Base-by-base conservation (phyloP, 2,329 filamentous ascomycete genomes). In the Cladosporium sp. region DNA sequence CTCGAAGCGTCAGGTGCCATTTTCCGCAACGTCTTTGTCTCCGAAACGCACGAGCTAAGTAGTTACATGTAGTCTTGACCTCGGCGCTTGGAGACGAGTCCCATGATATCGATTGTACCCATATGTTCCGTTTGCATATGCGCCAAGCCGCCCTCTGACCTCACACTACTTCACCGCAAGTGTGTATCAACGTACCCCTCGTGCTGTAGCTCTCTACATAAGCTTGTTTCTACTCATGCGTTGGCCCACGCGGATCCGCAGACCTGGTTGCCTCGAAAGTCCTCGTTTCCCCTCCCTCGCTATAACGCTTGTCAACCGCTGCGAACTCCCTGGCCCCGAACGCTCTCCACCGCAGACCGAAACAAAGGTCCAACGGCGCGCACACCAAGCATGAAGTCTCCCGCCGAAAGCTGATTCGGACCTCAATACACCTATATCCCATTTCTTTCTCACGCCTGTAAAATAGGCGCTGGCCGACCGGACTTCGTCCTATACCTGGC, bases 381-480 rank as follows among this genome's bases (percentile, higher is more conserved):
- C 4, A 25, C 49, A 22, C 49, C n/a, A 34, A 49, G 42, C 42
- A 56, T 56, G 54, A 56, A 56, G 54, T 56, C 54, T 38, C 54
- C 54, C 42, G 22, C 54, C 42, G 54, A 56, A 49, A 56, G 54
- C 54, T 56, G 54, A 56, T 49, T 30, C 42, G 30, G 52, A 55
- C 28, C 40, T 28, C 43, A 17, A 47, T 30, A 7, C 43, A 34
- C 43, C 11, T 30, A 25, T 25, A 25, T 6, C 25, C 25, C 25
- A 25, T 25, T 25, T 25, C 25, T 25, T 25, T 25, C 6, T 6
- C 25, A 25, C 25, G 25, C 22, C 22, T 11, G 25, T n/a, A 30
- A 30, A n/a, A 47, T 12, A 47, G 11, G 1, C 7, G 20, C 25
- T 5, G 25, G 15, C 7, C 2, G n/a, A n/a, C 20, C 19, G 11